Conservation (phyloP, 2,329 filamentous ascomycete species). For the Aspergillus ruber region DNA sequence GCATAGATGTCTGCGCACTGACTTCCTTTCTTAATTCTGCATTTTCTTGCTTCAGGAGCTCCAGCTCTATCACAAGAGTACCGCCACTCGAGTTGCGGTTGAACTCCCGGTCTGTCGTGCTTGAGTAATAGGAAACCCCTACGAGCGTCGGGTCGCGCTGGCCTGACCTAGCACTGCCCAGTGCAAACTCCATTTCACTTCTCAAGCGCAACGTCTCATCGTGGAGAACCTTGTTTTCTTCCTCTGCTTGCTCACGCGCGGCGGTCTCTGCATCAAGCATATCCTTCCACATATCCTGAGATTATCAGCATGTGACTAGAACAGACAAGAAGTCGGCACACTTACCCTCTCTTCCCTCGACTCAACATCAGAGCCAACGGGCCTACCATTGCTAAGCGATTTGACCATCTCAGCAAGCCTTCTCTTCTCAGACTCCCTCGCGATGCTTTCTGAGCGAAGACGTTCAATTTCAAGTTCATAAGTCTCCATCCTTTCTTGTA, state of each 20-base stretch:
- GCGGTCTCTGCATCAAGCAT: slow-evolving; percentile 87
- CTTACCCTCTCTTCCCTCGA: slow-evolving; percentile 42
- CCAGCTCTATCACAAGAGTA: slow-evolving; percentile 57
- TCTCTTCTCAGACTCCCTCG: slow-evolving; percentile 77
- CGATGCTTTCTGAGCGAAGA: slow-evolving; percentile 68
- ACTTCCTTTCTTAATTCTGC: slow-evolving; percentile 86
- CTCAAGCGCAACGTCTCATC: slow-evolving; percentile 73
- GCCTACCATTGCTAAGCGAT: slow-evolving; percentile 50
- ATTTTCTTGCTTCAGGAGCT: slow-evolving; percentile 84
- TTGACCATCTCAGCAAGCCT: slow-evolving; percentile 77
- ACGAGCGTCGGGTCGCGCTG: slow-evolving; percentile 31
- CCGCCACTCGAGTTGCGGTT: slow-evolving; percentile 34
- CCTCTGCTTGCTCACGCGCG: slow-evolving; percentile 80
- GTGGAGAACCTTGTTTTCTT: slow-evolving; percentile 75
- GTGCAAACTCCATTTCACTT: slow-evolving; percentile 31
- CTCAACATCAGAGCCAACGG: slow-evolving; percentile 45
- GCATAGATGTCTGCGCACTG: slow-evolving; percentile 92
- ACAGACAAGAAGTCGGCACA: slow-evolving; percentile 6
- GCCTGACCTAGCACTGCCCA: slow-evolving; percentile 23
- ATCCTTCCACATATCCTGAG: slow-evolving; percentile 84
- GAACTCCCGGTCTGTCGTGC: slow-evolving; percentile 28
- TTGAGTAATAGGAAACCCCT: slow-evolving; percentile 32
- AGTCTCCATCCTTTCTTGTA: slow-evolving; percentile 79
- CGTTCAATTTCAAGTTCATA: slow-evolving; percentile 79
- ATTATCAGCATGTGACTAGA: slow-evolving; percentile 9